Evolutionary conservation across 2,329 filamentous ascomycete species (phyloP).

Genomic region (Ascochyta pisi): DNA sequence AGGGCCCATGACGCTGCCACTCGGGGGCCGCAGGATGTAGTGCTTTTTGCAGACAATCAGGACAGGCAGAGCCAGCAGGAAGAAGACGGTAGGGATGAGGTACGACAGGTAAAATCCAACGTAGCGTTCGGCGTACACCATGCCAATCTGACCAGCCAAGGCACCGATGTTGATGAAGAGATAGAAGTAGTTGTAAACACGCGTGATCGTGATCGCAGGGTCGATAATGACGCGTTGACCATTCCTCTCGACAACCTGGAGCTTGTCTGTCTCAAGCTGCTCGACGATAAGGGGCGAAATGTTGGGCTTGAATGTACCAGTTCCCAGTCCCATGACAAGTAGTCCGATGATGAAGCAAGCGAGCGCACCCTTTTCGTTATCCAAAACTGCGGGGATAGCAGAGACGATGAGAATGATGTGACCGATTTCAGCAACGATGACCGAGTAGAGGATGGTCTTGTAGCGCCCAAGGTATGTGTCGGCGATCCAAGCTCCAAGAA

Average conservation of each 20-base stretch:
- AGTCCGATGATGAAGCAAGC: constrained; percentile 63
- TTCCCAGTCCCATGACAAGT: constrained; percentile 70
- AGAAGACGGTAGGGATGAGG: constrained; percentile 70
- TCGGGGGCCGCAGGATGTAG: constrained; percentile 68
- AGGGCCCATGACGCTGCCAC: constrained; percentile 72
- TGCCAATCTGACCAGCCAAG: constrained; percentile 45
- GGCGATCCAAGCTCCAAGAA: constrained; percentile 64
- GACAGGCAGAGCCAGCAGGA: constrained; percentile 66
- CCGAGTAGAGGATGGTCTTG: constrained; percentile 65
- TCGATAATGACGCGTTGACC: constrained; percentile 71
- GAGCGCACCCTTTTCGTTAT: constrained; percentile 57
- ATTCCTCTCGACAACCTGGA: constrained; percentile 49
- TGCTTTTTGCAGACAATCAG: constrained; percentile 65
- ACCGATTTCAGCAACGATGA: constrained; percentile 64
- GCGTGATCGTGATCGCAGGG: constrained; percentile 69
- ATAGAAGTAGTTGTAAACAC: constrained; percentile 67
- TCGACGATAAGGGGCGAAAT: constrained; percentile 65
- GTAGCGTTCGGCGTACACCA: constrained; percentile 51
- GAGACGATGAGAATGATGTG: constrained; percentile 63
- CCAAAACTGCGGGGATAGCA: constrained; percentile 60
- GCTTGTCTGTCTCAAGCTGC: constrained; percentile 67
- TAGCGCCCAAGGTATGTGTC: constrained; percentile 68
- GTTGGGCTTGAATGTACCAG: constrained; percentile 74
- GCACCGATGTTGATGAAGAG: constrained; percentile 50
- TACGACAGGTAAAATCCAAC: constrained; percentile 78